Evolutionary conservation across 2,329 filamentous ascomycete species (phyloP).

Genomic region (Remersonia thermophila): DNA sequence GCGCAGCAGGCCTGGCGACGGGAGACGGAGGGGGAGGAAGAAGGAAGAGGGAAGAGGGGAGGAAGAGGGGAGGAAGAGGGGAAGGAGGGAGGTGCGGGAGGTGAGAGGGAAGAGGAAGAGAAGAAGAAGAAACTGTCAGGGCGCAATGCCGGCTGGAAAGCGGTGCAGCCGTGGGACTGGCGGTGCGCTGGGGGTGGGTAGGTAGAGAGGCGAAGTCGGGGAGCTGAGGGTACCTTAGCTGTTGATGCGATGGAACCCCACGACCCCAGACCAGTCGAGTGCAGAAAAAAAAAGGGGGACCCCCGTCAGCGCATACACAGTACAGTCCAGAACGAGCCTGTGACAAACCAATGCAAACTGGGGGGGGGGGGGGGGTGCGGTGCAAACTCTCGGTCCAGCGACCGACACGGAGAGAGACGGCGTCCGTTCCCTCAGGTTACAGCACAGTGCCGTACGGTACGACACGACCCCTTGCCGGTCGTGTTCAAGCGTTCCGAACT

Average conservation of each 20-base stretch:
- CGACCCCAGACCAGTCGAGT: neutral
- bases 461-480: too few relatives aligned
- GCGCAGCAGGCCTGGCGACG: conserved; percentile 2
- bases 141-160: conserved; percentile 11
- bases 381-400: too few relatives aligned
- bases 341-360: too few relatives aligned
- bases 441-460: too few relatives aligned
- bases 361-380: too few relatives aligned
- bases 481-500: conserved; percentile 7
- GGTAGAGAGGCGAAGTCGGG: conserved; percentile 1
- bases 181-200: conserved; percentile 4
- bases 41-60: neutral
- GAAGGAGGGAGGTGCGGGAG: conserved; percentile 8
- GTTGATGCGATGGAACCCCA: conserved; percentile 12
- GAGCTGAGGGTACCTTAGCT: conserved; percentile 10
- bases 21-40: conserved; percentile 3
- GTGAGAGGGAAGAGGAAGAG: conserved; percentile 7
- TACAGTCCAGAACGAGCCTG: neutral
- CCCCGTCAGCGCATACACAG: neutral
- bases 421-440: too few relatives aligned
- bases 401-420: too few relatives aligned
- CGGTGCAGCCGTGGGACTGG: conserved; percentile 7
- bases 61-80: conserved; percentile 8
- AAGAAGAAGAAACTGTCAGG: conserved; percentile 10
- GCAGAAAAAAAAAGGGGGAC: conserved; percentile 8